These are phyloP conservation scores for Rubroboletus pulcherrimus DNA, from an alignment of 768 basidiomycete genomes.

Conservation along the genomic window DNA sequence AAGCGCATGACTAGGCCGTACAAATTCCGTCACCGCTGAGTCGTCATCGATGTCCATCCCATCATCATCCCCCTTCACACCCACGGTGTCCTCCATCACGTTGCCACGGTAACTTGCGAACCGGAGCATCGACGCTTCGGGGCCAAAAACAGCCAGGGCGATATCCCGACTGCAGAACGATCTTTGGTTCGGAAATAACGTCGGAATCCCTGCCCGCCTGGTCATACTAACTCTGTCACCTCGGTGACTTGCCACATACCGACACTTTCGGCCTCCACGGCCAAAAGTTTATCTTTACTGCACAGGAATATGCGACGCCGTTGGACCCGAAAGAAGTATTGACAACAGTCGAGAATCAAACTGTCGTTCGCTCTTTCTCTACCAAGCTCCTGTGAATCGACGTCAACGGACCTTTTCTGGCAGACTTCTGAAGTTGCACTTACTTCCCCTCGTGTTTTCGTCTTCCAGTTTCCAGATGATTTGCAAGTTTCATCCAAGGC, in stretches of 20 bases:
- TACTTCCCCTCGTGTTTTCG: constrained; percentile 43
- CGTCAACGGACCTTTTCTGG: not conserved
- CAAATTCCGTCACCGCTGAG: constrained; percentile 28
- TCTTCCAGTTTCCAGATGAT: constrained; percentile 58
- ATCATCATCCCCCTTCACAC: constrained; percentile 35
- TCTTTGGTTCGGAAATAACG: constrained; percentile 34
- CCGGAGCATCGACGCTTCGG: constrained; percentile 31
- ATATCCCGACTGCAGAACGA: constrained; percentile 49
- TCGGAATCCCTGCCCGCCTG: constrained; percentile 17
- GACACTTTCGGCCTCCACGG: constrained; percentile 46
- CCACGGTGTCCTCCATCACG: constrained; percentile 9
- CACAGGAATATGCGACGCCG: constrained; percentile 54
- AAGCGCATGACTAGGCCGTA: constrained; percentile 52
- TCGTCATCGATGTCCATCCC: constrained; percentile 66
- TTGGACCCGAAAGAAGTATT: constrained; percentile 46
- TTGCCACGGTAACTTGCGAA: constrained; percentile 40
- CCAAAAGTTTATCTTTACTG: constrained; percentile 68
- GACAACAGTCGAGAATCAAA: constrained; percentile 73
- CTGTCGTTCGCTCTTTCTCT: constrained; percentile 56
- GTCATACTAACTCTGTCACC: constrained; percentile 11
- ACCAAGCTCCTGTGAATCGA: constrained; percentile 16
- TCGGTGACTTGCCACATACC: constrained; percentile 32
- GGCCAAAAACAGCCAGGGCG: constrained; percentile 43
- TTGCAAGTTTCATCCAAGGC: constrained; percentile 62
- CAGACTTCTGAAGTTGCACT: not conserved